Evolutionary conservation across 1,139 yeast species (phyloP).

Genomic region (Wickerhamomyces sp.): DNA sequence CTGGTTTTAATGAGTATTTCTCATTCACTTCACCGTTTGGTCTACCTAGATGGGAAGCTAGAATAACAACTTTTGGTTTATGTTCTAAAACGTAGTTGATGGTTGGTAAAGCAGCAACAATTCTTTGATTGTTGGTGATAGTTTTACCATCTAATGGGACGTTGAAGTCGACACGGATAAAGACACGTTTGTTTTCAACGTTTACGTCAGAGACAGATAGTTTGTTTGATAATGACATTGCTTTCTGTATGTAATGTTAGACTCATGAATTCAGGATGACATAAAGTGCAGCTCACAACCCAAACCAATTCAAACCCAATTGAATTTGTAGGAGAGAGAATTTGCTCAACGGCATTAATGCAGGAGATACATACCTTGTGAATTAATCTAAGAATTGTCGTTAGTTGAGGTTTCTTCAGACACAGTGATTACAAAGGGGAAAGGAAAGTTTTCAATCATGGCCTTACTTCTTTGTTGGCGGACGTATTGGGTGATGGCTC

Average conservation of each 20-base stretch:
- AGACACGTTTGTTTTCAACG: constrained; percentile 84
- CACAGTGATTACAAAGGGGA: not conserved
- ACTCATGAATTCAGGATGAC: not conserved
- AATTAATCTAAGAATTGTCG: not conserved
- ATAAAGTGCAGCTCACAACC: too few relatives aligned
- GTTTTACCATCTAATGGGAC: constrained; percentile 94
- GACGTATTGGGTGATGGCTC: not conserved
- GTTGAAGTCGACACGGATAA: constrained; percentile 96
- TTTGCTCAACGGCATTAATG: too few relatives aligned
- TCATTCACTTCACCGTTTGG: constrained; percentile 86
- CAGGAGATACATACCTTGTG: not conserved
- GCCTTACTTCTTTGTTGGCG: not conserved
- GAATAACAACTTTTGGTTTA: constrained; percentile 80
- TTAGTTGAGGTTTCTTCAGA: not conserved
- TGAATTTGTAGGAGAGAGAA: too few relatives aligned
- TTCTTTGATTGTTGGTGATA: constrained; percentile 98
- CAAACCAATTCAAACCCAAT: too few relatives aligned
- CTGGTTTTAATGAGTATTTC: constrained; percentile 89
- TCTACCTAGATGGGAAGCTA: constrained; percentile 96
- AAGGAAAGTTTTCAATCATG: not conserved
- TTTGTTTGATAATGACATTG: constrained; percentile 84
- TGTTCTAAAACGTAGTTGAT: constrained; percentile 87
- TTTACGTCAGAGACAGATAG: constrained; percentile 86
- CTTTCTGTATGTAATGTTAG: constrained; percentile 23
- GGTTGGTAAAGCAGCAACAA: constrained; percentile 97